Conservation (phyloP, 306 rosid species). For the barrel medic (Medicago truncatula) region DNA sequence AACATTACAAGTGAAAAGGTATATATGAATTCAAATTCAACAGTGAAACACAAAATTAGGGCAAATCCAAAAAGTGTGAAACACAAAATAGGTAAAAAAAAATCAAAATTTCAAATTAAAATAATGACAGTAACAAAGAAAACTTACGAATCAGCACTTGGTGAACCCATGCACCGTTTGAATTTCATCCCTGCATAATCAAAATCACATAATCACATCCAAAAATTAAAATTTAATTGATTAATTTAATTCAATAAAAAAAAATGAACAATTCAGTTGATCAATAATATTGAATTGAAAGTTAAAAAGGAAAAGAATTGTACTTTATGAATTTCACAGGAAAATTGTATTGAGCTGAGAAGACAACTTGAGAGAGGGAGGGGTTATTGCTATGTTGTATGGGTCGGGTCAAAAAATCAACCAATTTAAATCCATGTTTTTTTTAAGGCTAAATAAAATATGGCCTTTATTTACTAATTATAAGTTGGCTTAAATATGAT, state of each 20-base stretch:
- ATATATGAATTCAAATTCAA: background rate
- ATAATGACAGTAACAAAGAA: background rate
- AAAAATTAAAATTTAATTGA: too few species aligned
- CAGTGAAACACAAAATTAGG: constrained; percentile 5
- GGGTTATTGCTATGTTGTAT: too few species aligned
- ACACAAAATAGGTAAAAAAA: background rate
- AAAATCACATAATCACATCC: background rate
- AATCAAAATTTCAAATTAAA: background rate
- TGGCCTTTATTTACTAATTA: too few species aligned
- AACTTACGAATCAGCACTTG: constrained; percentile 72
- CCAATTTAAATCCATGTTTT: too few species aligned
- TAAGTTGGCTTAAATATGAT: too few species aligned
- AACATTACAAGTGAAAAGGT: constrained; percentile 2
- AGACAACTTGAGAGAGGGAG: constrained; percentile 1
- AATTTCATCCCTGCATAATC: constrained; percentile 60
- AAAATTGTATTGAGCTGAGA: constrained; percentile 29
- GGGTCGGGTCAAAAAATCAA: too few species aligned
- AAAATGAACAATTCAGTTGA: constrained; percentile 19
- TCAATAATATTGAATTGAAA: constrained; percentile 32
- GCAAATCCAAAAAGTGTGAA: background rate
- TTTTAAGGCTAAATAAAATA: too few species aligned
- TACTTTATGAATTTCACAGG: constrained; percentile 36
- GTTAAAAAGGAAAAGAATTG: constrained; percentile 24
- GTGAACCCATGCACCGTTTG: constrained; percentile 64
- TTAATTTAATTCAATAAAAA: constrained; percentile 14